These are phyloP conservation scores for Sparassis latifolia DNA, from an alignment of 1,284 basidiomycete species.

Conservation along the genomic window DNA sequence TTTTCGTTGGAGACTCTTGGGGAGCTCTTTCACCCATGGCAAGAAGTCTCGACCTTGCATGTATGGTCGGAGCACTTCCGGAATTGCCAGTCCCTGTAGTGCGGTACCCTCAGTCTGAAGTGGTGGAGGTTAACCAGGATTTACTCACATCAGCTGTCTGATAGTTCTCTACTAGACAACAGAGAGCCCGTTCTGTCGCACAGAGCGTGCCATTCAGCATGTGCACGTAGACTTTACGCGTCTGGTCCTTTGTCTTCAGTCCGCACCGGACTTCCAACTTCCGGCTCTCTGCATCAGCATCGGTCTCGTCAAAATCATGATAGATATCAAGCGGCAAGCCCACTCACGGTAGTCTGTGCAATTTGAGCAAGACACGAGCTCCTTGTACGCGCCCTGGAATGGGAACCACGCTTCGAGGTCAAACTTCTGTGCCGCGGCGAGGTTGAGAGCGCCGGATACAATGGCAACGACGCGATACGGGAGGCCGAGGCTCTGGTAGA, in stretches of 20 bases:
- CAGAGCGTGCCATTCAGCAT: slow-evolving; percentile 98
- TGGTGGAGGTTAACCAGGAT: background rate
- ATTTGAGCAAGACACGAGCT: slow-evolving; percentile 88
- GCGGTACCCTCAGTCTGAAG: background rate
- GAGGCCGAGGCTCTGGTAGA: slow-evolving; percentile 91
- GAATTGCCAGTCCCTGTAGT: slow-evolving; percentile 78
- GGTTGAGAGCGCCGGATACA: slow-evolving; percentile 93
- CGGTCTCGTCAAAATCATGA: background rate
- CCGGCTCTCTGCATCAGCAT: slow-evolving; percentile 64
- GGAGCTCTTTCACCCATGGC: slow-evolving; percentile 81
- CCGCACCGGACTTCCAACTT: slow-evolving; percentile 88
- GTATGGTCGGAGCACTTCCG: slow-evolving; percentile 86
- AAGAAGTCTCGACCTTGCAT: slow-evolving; percentile 95
- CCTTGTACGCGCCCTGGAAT: slow-evolving; percentile 95
- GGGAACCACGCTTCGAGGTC: slow-evolving; percentile 99
- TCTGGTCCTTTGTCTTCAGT: slow-evolving; percentile 80
- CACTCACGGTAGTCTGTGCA: slow-evolving; percentile 91
- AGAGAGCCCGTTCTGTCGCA: slow-evolving; percentile 93
- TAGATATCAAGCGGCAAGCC: background rate
- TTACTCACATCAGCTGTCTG: slow-evolving; percentile 84
- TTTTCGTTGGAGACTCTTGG: slow-evolving; percentile 75
- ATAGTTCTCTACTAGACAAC: slow-evolving; percentile 98
- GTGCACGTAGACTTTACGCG: slow-evolving; percentile 89
- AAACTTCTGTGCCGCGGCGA: slow-evolving; percentile 95
- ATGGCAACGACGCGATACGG: slow-evolving; percentile 95